A percentile compares a stretch with the other conserved stretches of the same genome.
phyloP scores from a whole-genome alignment of 2,329 filamentous ascomycete species.

The Rhexocercosporidium sp. region DNA sequence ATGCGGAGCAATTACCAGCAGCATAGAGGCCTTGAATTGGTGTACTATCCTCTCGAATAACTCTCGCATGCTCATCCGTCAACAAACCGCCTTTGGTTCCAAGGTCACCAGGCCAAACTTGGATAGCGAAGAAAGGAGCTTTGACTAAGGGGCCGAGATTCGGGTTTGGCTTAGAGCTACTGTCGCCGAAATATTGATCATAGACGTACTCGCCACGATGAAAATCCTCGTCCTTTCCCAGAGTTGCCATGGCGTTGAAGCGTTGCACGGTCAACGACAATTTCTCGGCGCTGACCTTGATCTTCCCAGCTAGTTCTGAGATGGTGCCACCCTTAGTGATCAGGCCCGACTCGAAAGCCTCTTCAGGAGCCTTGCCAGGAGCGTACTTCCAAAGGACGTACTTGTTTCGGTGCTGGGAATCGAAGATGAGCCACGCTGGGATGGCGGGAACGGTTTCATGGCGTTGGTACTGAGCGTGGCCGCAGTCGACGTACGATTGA shows the following conservation, averaged over 20 bases:
- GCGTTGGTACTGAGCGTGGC: conserved; percentile 34
- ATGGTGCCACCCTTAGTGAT: conserved; percentile 37
- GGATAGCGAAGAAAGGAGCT: conserved; percentile 44
- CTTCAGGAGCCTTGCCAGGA: conserved; percentile 28
- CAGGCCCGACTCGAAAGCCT: conserved; percentile 33
- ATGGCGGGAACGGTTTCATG: conserved; percentile 34
- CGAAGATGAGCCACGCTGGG: conserved; percentile 43
- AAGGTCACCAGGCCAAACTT: conserved; percentile 45
- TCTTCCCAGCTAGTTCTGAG: conserved; percentile 36
- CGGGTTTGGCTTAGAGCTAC: conserved; percentile 38
- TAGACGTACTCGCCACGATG: conserved; percentile 42
- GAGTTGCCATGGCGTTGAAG: conserved; percentile 41
- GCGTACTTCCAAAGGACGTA: conserved; percentile 37
- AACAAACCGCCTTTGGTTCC: conserved; percentile 47
- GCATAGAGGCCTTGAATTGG: conserved; percentile 44
- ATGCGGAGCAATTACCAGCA: conserved; percentile 43
- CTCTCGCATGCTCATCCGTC: conserved; percentile 43
- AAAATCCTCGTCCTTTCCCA: conserved; percentile 44
- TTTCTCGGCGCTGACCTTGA: conserved; percentile 32
- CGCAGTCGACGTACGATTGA: conserved; percentile 41
- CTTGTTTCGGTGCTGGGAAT: conserved; percentile 40
- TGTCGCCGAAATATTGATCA: conserved; percentile 44
- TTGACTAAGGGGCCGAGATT: conserved; percentile 41
- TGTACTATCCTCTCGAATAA: conserved; percentile 27
- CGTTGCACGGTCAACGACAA: conserved; percentile 38